Percentiles rank a stretch among this genome's conserved stretches.
phyloP scores from a whole-genome alignment of 164 flowering plant genomes.

The Chimonanthus salicifolius region DNA sequence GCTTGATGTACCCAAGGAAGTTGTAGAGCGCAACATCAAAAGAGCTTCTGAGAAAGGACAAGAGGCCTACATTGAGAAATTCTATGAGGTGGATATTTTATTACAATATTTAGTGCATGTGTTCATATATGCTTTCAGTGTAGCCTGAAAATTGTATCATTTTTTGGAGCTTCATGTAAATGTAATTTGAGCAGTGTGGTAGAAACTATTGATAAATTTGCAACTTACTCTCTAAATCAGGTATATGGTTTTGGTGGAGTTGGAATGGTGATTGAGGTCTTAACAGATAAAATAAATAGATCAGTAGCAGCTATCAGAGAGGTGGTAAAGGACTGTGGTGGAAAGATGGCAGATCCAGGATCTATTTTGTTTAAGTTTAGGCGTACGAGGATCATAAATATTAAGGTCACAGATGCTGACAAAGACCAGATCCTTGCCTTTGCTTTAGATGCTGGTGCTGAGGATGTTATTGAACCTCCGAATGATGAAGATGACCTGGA shows the following conservation, averaged over 20 bases:
- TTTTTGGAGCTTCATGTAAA: neutral
- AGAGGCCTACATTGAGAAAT: constrained; percentile 88
- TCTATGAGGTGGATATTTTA: constrained; percentile 60
- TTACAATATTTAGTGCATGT: neutral
- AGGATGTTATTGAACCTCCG: constrained; percentile 90
- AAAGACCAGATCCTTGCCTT: constrained; percentile 73
- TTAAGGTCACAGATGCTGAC: constrained; percentile 71
- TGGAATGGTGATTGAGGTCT: constrained; percentile 83
- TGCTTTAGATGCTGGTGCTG: constrained; percentile 96
- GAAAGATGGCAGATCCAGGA: constrained; percentile 98
- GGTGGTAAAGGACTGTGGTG: constrained; percentile 86
- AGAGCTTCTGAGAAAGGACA: constrained; percentile 96
- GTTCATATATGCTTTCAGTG: neutral
- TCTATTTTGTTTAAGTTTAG: constrained; percentile 86
- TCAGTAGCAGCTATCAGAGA: constrained; percentile 80
- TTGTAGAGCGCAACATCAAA: constrained; percentile 85
- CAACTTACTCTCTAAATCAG: constrained; percentile 27
- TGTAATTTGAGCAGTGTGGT: neutral
- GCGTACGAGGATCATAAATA: constrained; percentile 75
- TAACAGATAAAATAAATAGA: constrained; percentile 83
- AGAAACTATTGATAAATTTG: neutral
- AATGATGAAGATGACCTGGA: constrained; percentile 63
- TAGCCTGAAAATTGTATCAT: neutral
- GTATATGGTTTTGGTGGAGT: constrained; percentile 95
- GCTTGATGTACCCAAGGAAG: constrained; percentile 95